phyloP scores from a whole-genome alignment of 1,284 basidiomycete genomes.

The Ganoderma meredithae region DNA sequence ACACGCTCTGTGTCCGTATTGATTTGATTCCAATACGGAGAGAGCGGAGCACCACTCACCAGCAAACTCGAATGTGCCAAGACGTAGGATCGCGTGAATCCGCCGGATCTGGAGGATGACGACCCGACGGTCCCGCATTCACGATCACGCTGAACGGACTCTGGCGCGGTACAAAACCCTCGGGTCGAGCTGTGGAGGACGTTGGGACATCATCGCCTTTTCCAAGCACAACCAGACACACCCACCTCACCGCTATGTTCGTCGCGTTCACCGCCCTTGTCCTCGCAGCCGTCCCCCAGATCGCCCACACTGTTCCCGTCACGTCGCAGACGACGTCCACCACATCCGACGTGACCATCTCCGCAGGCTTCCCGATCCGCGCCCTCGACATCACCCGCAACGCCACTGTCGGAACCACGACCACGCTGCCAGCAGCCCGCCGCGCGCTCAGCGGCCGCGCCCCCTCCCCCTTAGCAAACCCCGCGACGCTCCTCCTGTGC shows the following conservation, averaged over 20 bases:
- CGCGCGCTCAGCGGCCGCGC: background rate
- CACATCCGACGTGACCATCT: slow-evolving; percentile 9
- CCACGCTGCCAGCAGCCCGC: background rate
- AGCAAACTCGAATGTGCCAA: no score
- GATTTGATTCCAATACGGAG: no score
- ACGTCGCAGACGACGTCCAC: slow-evolving; percentile 5
- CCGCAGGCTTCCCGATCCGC: slow-evolving; percentile 21
- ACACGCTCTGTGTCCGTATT: no score
- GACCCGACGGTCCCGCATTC: no score
- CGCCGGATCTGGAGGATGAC: no score
- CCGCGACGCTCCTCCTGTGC: slow-evolving; percentile 16
- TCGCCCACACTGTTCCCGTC: slow-evolving; percentile 10
- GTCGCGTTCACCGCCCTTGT: slow-evolving; percentile 14
- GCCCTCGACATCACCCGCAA: slow-evolving; percentile 8
- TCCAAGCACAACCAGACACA: background rate
- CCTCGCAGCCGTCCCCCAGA: slow-evolving; percentile 12
- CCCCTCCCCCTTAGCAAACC: background rate
- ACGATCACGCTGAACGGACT: background rate
- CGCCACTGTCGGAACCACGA: background rate
- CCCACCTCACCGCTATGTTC: slow-evolving; percentile 12
- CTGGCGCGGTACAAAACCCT: background rate
- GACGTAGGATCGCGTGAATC: no score
- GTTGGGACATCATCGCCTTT: slow-evolving; percentile 5
- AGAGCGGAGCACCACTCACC: no score
- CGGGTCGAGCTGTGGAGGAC: background rate